These are phyloP conservation scores for Fusarium floridanum DNA, from an alignment of 2,329 filamentous ascomycete species.

Conservation along the genomic window DNA sequence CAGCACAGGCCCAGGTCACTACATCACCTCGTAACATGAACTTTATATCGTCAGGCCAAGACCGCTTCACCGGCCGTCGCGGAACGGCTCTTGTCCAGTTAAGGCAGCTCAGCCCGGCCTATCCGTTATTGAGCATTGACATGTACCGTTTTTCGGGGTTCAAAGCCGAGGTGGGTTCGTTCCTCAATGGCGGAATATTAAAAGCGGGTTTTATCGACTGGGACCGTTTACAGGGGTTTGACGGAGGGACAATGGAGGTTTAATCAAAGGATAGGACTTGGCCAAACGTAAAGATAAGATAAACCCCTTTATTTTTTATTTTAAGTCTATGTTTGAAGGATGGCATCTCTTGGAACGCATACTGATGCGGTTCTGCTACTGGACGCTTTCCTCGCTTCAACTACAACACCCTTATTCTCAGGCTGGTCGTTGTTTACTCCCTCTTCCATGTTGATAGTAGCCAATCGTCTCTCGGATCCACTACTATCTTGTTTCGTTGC, in stretches of 20 bases:
- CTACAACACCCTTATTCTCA: neutral
- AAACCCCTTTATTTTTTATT: neutral
- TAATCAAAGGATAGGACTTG: neutral
- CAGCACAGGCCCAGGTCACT: neutral
- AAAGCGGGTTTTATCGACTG: neutral
- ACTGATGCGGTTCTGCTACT: neutral
- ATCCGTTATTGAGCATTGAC: neutral
- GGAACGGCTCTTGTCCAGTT: conserved; percentile 2
- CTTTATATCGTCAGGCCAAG: neutral
- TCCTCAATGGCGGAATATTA: conserved; percentile 7
- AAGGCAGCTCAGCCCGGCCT: neutral
- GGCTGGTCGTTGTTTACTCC: neutral
- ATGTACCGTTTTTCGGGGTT: neutral
- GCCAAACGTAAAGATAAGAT: neutral
- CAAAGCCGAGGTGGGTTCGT: neutral
- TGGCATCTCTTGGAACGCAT: neutral
- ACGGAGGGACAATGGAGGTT: neutral
- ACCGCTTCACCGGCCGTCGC: neutral
- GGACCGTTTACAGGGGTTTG: neutral
- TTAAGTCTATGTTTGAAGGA: neutral
- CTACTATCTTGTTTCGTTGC: neutral
- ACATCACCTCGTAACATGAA: neutral
- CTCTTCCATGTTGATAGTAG: neutral
- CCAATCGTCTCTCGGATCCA: neutral
- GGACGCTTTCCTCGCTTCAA: neutral